Percentiles rank a stretch among this genome's conserved stretches.
Evolutionary conservation across 257 asterid genomes (phyloP).

Genomic region (Solanum appendiculatum): DNA sequence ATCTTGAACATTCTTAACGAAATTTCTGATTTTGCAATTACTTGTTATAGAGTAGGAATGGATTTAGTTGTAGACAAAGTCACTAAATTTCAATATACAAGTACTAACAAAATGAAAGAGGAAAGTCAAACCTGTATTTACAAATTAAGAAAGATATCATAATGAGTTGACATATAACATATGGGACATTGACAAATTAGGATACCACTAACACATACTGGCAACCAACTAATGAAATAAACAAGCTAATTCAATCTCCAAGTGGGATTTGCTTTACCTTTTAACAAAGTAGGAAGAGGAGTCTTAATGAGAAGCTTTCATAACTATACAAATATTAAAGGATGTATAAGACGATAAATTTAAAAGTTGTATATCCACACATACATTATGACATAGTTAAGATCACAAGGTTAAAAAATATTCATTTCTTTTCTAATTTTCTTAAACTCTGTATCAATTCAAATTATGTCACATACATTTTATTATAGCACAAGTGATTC

Average conservation of each 20-base stretch:
- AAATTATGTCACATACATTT: neutral
- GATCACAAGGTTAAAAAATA: neutral
- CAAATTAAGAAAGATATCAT: neutral
- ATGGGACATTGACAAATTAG: neutral
- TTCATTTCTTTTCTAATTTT: neutral
- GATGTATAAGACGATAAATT: neutral
- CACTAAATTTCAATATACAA: neutral
- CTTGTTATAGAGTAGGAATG: neutral
- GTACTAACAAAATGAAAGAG: neutral
- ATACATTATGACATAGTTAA: neutral
- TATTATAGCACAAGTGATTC: neutral
- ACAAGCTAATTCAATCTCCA: neutral
- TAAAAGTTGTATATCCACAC: neutral
- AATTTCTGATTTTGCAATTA: no score
- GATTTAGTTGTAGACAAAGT: neutral
- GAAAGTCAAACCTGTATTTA: neutral
- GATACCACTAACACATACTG: neutral
- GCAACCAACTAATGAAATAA: neutral
- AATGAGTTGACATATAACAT: neutral
- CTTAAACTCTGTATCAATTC: neutral
- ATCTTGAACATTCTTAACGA: rapidly evolving
- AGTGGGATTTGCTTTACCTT: neutral
- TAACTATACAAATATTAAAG: neutral
- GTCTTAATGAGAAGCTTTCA: neutral
- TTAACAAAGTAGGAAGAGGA: no score